Conservation (phyloP, 345 rosid species). For the Raphanus raphanistrum region DNA sequence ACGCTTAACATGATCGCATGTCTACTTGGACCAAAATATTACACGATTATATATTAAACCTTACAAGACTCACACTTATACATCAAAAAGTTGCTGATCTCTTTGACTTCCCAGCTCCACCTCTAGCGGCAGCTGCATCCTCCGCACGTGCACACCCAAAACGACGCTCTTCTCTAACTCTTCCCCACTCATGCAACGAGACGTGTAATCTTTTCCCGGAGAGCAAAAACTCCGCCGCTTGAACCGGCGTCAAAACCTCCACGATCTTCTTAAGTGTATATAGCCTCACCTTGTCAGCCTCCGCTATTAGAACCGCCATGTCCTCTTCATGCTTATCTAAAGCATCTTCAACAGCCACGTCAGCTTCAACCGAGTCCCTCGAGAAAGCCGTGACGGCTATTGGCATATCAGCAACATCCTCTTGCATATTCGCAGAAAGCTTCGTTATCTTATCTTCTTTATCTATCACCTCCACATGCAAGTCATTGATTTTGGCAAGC, state of each 20-base stretch:
- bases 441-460: conserved; percentile 41
- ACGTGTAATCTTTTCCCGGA: conserved; percentile 46
- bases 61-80: neutral
- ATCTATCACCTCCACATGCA: conserved; percentile 36
- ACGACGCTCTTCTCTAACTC: conserved; percentile 36
- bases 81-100: conserved; percentile 27
- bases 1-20: too few species aligned
- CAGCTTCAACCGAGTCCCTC: neutral
- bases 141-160: conserved; percentile 16
- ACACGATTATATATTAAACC: neutral
- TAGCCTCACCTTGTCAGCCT: conserved; percentile 47
- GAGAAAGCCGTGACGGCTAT: conserved; percentile 29
- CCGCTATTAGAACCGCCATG: conserved; percentile 36
- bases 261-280: conserved; percentile 38
- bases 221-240: conserved; percentile 49
- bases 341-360: conserved; percentile 24
- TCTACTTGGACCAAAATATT: too few species aligned
- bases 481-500: conserved; percentile 32
- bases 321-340: conserved; percentile 33
- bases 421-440: conserved; percentile 45
- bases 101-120: neutral
- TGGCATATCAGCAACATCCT: conserved; percentile 48
- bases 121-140: conserved; percentile 4
- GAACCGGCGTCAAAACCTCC: conserved; percentile 38
- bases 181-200: conserved; percentile 47